Percentiles rank a stretch among this genome's conserved stretches.
These are phyloP conservation scores for Cladosporium sp. DNA, from an alignment of 2,329 filamentous ascomycete species.

Conservation along the genomic window DNA sequence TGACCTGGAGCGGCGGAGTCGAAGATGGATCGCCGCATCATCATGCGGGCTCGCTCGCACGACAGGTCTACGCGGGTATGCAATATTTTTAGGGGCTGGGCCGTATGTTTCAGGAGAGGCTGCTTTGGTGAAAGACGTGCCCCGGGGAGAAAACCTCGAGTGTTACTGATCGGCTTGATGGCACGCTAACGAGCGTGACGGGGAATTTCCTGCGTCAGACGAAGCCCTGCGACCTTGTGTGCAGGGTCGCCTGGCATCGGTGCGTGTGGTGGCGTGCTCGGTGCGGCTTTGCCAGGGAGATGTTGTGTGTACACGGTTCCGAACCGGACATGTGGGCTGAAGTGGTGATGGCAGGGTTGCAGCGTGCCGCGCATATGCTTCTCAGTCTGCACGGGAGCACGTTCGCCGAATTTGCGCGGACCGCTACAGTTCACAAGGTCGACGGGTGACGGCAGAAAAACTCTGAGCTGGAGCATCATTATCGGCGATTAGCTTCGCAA, in stretches of 20 bases:
- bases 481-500: no score
- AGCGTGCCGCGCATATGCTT: slow-evolving; percentile 10
- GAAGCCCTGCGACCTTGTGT: no score
- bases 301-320: background rate
- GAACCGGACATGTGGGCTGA: background rate
- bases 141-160: no score
- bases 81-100: no score
- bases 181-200: slow-evolving; percentile 1
- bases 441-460: slow-evolving; percentile 1
- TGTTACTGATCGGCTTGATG: background rate
- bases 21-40: background rate
- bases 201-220: background rate
- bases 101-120: background rate
- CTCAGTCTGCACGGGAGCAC: slow-evolving; percentile 1
- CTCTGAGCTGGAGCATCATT: background rate
- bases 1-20: background rate
- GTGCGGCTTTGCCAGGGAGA: slow-evolving; percentile 4
- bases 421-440: background rate
- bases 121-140: background rate
- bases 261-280: slow-evolving; percentile 4
- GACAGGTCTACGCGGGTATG: background rate
- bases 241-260: background rate
- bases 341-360: slow-evolving; percentile 1
- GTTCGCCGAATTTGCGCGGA: slow-evolving; percentile 9
- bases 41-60: slow-evolving; percentile 4